These are phyloP conservation scores for Irpex rosettiformis DNA, from an alignment of 1,284 basidiomycete genomes.

Conservation along the genomic window DNA sequence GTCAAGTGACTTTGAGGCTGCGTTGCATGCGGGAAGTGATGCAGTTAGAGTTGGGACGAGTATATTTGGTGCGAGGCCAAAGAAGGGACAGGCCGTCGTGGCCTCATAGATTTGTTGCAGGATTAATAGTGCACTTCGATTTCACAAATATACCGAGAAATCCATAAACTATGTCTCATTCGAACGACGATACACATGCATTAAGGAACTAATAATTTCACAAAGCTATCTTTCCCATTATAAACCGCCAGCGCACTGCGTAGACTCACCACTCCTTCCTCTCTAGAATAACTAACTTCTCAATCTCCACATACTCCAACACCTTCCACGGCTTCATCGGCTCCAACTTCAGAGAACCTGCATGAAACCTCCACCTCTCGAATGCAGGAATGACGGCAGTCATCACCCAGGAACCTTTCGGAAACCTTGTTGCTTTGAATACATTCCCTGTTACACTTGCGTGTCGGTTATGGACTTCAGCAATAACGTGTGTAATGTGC, in stretches of 20 bases:
- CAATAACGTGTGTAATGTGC: slow-evolving; percentile 60
- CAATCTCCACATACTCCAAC: slow-evolving; percentile 43
- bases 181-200: no score
- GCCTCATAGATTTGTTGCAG: not conserved
- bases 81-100: slow-evolving; percentile 39
- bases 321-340: slow-evolving; percentile 19
- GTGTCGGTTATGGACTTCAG: slow-evolving; percentile 42
- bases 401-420: slow-evolving; percentile 8
- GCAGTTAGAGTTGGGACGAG: slow-evolving; percentile 91
- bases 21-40: slow-evolving; percentile 80
- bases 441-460: not conserved
- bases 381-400: slow-evolving; percentile 8
- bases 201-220: no score
- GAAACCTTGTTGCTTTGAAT: slow-evolving; percentile 9
- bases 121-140: no score
- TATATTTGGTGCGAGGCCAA: slow-evolving; percentile 78
- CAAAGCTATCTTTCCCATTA: not conserved
- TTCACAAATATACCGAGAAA: no score
- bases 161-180: no score
- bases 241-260: not conserved
- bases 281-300: slow-evolving; percentile 53
- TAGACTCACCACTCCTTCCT: slow-evolving; percentile 15
- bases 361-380: slow-evolving; percentile 5
- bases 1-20: slow-evolving; percentile 93
- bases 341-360: slow-evolving; percentile 1